Base-by-base conservation (phyloP, 2,329 filamentous ascomycete species). In the Didymella keratinophila region DNA sequence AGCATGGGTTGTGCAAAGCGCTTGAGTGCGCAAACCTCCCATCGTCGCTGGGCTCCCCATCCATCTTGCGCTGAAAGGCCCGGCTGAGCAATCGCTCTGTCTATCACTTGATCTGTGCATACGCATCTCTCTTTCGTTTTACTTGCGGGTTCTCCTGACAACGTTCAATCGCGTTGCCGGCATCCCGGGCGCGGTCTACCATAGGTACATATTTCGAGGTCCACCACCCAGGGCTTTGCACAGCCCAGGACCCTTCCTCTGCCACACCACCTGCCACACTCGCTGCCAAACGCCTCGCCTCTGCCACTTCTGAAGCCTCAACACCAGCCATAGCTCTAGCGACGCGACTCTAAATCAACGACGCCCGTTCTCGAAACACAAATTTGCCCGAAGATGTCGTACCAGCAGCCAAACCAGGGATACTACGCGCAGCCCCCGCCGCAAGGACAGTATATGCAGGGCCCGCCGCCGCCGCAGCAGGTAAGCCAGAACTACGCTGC, bases 391-490 rank as follows among this genome's bases (percentile, higher is more conserved):
- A 36, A 28, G 25, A 68, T 66, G 60, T 64, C 64, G 27, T 65
- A 66, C 50, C 59, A 64, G 39, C 61, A 55, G 30, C 63, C 64
- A 60, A 60, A 63, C 48, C 64, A 64, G 46, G 65, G 61, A 3
- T 68, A 70, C 52, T 71, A 73, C 52, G 67, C 66, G 14, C 64
- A 67, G 11, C 72, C 71, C 1, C 71, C 64, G 47, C 68, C 64
- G 30, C 69, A 73, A 36, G 66, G 62, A 4, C 62, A 69, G 27
- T 70, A 71, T 28, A 70, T 71, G 30, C 56, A 58, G n/a, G 56
- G 56, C 11, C 50, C 56, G 28, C 56, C 56, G 9, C 71, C 71
- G 21, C 71, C 71, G 30, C 71, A 69, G 57, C 71, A 65, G 50
- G 71, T 73, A 58, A 36, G 32, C 16, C 14, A 32, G 2, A 32